Percentiles rank a stretch among this genome's conserved stretches.
Evolutionary conservation across 140 eudicot species (phyloP).

Genomic region (Eryngium alpinum): DNA sequence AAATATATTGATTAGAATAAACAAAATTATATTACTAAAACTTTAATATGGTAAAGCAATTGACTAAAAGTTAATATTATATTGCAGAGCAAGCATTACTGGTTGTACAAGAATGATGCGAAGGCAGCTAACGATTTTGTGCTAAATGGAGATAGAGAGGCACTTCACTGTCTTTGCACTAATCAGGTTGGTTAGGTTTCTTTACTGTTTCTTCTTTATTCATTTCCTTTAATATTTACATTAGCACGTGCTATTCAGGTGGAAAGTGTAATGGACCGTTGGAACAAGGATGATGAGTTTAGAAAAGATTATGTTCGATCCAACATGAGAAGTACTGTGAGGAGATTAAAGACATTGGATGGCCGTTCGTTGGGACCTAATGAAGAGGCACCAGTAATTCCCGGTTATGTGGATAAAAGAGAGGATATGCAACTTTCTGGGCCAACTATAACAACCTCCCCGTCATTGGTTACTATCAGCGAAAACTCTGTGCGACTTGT

Average conservation of each 20-base stretch:
- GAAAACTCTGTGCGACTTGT: slow-evolving; percentile 21
- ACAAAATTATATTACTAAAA: not conserved
- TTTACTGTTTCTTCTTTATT: not conserved
- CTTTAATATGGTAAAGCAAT: no score
- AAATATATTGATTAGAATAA: not conserved
- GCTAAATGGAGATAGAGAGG: slow-evolving; percentile 43
- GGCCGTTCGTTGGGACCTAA: slow-evolving; percentile 66
- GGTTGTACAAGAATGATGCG: slow-evolving; percentile 50
- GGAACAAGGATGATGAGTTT: slow-evolving; percentile 69
- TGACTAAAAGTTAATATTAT: slow-evolving; percentile 10
- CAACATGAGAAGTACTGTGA: slow-evolving; percentile 51
- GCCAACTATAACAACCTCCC: slow-evolving; percentile 25
- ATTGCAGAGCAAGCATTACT: slow-evolving; percentile 52
- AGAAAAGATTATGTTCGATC: slow-evolving; percentile 57
- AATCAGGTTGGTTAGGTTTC: slow-evolving; percentile 46
- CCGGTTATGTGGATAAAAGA: slow-evolving; percentile 35
- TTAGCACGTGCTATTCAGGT: slow-evolving; percentile 43
- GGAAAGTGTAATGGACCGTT: slow-evolving; percentile 59
- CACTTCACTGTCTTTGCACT: slow-evolving; percentile 50
- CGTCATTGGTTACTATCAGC: slow-evolving; percentile 17
- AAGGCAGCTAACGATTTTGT: slow-evolving; percentile 48
- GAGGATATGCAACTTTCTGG: slow-evolving; percentile 24
- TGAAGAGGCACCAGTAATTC: slow-evolving; percentile 44
- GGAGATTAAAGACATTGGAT: slow-evolving; percentile 65
- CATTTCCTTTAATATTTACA: not conserved